A percentile compares a stretch with the other conserved stretches of the same genome.
These are phyloP conservation scores for Silene noctiflora DNA, from an alignment of 179 eudicot genomes.

Conservation along the genomic window DNA sequence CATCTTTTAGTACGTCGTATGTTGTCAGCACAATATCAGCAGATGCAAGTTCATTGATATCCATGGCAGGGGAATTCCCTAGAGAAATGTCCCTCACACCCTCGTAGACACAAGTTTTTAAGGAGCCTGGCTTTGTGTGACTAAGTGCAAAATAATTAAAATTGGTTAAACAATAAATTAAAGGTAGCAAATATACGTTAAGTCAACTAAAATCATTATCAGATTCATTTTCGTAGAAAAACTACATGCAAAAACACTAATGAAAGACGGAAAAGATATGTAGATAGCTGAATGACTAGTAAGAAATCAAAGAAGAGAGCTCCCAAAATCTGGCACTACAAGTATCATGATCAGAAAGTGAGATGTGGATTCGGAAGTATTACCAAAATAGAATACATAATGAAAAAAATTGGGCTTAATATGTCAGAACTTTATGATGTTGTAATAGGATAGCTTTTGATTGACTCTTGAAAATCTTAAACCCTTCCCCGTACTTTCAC, in stretches of 20 bases:
- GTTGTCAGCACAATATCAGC: slow-evolving; percentile 95
- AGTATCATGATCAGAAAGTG: not conserved
- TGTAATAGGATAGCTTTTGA: not conserved
- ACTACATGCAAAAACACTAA: not conserved
- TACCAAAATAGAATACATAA: not conserved
- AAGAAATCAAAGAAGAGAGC: not conserved
- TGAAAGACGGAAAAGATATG: not conserved
- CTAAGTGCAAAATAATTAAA: slow-evolving; percentile 37
- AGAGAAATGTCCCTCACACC: slow-evolving; percentile 66
- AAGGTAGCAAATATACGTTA: not conserved
- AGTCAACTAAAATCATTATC: slow-evolving; percentile 5
- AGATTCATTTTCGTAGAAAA: not conserved
- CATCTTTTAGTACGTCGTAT: slow-evolving; percentile 86
- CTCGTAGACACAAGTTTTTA: slow-evolving; percentile 75
- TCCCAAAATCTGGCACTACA: not conserved
- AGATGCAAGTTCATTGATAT: slow-evolving; percentile 53
- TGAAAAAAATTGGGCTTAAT: not conserved
- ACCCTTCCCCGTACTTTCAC: not conserved
- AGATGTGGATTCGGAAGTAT: not conserved
- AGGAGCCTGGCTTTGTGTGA: slow-evolving; percentile 84
- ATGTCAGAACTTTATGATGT: too few relatives aligned
- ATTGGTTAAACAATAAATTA: slow-evolving; percentile 11
- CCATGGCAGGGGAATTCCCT: slow-evolving; percentile 40
- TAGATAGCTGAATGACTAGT: not conserved
- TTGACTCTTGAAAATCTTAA: not conserved